Evolutionary conservation across 1,284 basidiomycete species (phyloP), one percentile per base, ranked within the genome.

Genomic region (Tylopilus microsporus): DNA sequence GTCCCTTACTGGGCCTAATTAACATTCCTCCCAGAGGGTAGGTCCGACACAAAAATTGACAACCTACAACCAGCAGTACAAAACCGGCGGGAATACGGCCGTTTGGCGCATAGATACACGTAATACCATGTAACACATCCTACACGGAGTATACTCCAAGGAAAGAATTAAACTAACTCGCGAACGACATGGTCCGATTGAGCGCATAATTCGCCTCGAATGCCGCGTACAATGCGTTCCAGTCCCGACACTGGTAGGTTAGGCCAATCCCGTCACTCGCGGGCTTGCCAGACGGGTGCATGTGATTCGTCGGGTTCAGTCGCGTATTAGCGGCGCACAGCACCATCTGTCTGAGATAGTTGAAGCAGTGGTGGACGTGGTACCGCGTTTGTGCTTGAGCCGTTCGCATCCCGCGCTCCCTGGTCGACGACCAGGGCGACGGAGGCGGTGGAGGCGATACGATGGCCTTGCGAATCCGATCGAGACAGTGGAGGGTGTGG

Each of bases 271-370:
- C 68, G 37, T 70, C 65, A 6, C 37, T 58, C 21, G 68, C 66
- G 1, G 8, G 42, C 34, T 19, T 7, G 10, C 66, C 68, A 1
- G 62, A 58, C 1, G 53, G 42, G 11, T 54, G 37, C 2, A 67
- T 42, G 1, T 63, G 59, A 36, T 70, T 56, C 10, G 48, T 65
- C 5, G 77, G 68, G 49, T 70, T 68, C 59, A 70, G 12, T 34
- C 67, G 60, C 12, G 68, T 63, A 47, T 71, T 63, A 5, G 68
- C 66, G 1, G 61, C 64, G 30, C 74, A 75, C 16, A 75, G 62
- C 1, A 75, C 53, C 52, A 68, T 67, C 55, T 76, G 73, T 2
- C 71, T 68, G 2, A 75, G 53, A 34, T 76, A 74, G 51, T 72
- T 75, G 63, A 76, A 60, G 46, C 73, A 76, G 37, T 75, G 73